Evolutionary conservation across 495 filamentous ascomycete species (phyloP), one percentile per base, ranked within the genome.

Genomic region (Cercophora scortea): DNA sequence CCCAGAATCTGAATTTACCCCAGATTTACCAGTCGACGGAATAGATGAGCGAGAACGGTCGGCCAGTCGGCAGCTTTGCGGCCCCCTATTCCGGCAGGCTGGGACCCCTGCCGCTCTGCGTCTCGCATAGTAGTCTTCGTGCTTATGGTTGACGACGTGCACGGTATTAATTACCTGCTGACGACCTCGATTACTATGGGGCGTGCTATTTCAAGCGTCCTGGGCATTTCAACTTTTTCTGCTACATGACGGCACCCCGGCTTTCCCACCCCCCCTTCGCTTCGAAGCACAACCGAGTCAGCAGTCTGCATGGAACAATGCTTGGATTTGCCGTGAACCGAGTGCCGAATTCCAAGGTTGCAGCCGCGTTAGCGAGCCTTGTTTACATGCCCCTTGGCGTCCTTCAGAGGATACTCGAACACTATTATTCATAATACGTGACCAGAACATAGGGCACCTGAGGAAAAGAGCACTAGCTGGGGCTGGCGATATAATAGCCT

Each of bases 21-120:
- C 62, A 60, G 62, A 60, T 60, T 62, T 62, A 42, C 55, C 61
- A 42, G 59, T 40, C 42, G 50, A 55, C 39, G 36, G 46, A 46
- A 58, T 61, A 61, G 32, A 63, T 59, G 51, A 51, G 32, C 4
- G 45, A 53, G 59, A 61, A 16, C 45, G 36, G 55, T 58, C 57
- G 60, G 59, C 62, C 62, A 65, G 60, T 65, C 62, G 62, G 62
- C 62, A 65, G 60, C 60, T 36, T 61, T 53, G 62, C 55, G 38
- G 45, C 41, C 41, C 15, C 18, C 53, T 49, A 18, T 17, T 48
- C 62, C 62, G 45, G 45, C 53, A 48, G 49, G 55, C 57, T 65
- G 62, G 62, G 48, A 55, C 18, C 38, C 13, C 15, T n/a, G 13
- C 34, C 17, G 19, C 34, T 17, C 50, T 39, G 11, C n/a, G 41